Evolutionary conservation across 345 rosid species (phyloP), one percentile per base, ranked within the genome.

Genomic region (Dipteronia dyeriana): DNA sequence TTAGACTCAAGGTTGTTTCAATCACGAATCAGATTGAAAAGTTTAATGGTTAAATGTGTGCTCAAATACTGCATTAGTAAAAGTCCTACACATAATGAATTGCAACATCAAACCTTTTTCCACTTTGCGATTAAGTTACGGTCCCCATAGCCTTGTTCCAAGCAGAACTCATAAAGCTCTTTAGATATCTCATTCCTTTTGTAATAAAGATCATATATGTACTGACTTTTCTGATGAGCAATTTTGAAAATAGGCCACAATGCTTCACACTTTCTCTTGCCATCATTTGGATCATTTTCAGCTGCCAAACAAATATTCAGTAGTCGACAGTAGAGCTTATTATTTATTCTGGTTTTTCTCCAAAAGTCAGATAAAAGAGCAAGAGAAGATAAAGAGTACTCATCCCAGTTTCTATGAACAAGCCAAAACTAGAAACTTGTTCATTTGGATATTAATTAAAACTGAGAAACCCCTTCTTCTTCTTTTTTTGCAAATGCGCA

Each of bases 201-300:
- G 79, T 89, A 76, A 20, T 87, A 89, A 41, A 92, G 92, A 74
- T 94, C 89, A 51, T 83, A 94, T 11, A 94, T 79, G 74, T 91
- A 92, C 51, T 87, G 84, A 83, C 95, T 91, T 81, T 91, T 90
- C 76, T 91, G 95, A 75, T 92, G 94, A 34, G 97, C 83, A 49
- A 91, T 88, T 82, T 92, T 91, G 80, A 91, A 92, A 49, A 90
- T 92, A 57, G 95, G 91, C 94, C 97, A 92, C 53, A 94, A 75
- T 2, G 89, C 79, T 79, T 94, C 94, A 65, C 95, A 91, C 71
- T 92, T 92, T 72, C 98, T 88, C 83, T 91, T 92, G 10, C 94
- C 95, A 73, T 92, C 95, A 77, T 88, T 92, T 4, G 94, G 75
- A 79, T 94, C 98, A 67, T 79, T 88, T 76, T 91, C 97, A 80